Percentiles rank a stretch among this genome's conserved stretches.
These are phyloP conservation scores for Dryas integrifolia DNA, from an alignment of 331 rosid species.

Conservation along the genomic window DNA sequence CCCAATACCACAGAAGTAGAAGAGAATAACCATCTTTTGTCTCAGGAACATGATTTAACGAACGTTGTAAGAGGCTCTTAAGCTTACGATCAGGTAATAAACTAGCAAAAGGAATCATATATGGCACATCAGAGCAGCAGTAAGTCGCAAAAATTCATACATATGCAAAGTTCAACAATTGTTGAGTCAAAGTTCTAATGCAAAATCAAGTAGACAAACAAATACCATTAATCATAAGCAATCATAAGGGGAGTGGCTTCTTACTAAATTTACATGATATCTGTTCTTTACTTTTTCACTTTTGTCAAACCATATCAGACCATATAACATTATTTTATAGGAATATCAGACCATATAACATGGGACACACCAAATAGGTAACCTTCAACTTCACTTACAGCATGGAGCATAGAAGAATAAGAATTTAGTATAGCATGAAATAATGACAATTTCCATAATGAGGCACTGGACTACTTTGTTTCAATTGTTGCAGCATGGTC, in stretches of 20 bases:
- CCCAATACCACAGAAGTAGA: conserved; percentile 91
- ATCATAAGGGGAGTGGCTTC: not conserved
- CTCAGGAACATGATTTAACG: conserved; percentile 66
- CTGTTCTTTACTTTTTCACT: not conserved
- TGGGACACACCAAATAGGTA: not conserved
- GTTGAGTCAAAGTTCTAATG: not conserved
- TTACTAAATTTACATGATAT: not conserved
- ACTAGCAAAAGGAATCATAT: conserved; percentile 39
- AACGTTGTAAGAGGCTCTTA: conserved; percentile 71
- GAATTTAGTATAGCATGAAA: not conserved
- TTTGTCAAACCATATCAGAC: not conserved
- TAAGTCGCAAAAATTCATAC: conserved; percentile 9
- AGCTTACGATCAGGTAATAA: conserved; percentile 86
- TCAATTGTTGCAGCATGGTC: not conserved
- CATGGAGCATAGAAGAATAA: not conserved
- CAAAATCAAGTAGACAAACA: conserved; percentile 2
- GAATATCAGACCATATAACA: not conserved
- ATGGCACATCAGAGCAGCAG: conserved; percentile 18
- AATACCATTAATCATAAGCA: not conserved
- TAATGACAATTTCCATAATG: not conserved
- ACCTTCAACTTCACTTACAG: not conserved
- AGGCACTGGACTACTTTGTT: not conserved
- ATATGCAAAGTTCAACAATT: not conserved
- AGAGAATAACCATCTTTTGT: conserved; percentile 90
- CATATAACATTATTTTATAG: not conserved